Evolutionary conservation across 2,329 filamentous ascomycete genomes (phyloP).

Genomic region (Eutypa lata): DNA sequence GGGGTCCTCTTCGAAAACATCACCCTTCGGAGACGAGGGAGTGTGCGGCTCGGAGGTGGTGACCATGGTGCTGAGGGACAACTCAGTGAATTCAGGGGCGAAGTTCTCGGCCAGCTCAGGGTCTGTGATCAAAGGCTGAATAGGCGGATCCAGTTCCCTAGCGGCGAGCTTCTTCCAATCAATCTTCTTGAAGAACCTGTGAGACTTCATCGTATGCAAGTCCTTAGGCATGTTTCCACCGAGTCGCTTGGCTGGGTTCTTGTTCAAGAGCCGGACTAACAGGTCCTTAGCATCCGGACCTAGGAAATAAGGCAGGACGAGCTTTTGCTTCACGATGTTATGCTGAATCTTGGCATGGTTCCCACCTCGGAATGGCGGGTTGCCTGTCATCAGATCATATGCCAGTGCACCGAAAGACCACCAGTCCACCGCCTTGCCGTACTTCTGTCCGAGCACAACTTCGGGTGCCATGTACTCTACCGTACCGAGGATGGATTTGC

Average conservation of each 20-base stretch:
- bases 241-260: constrained; percentile 87
- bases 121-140: constrained; percentile 90
- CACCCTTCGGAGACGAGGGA: constrained; percentile 27
- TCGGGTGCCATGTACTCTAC: constrained; percentile 99
- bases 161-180: constrained; percentile 86
- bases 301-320: constrained; percentile 85
- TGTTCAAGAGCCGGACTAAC: constrained; percentile 82
- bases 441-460: constrained; percentile 81
- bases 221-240: constrained; percentile 89
- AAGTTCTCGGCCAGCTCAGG: constrained; percentile 98
- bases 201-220: constrained; percentile 78
- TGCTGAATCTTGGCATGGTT: constrained; percentile 95
- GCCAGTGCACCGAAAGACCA: constrained; percentile 95
- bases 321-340: constrained; percentile 91
- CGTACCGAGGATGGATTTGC: constrained; percentile 89
- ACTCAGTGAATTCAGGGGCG: constrained; percentile 81
- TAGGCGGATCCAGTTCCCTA: constrained; percentile 82
- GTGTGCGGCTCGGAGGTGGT: constrained; percentile 41
- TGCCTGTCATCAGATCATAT: constrained; percentile 88
- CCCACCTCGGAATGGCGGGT: constrained; percentile 83
- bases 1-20: constrained; percentile 48
- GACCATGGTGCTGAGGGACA: constrained; percentile 74
- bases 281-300: constrained; percentile 91
- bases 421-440: constrained; percentile 96
- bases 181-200: constrained; percentile 95